Evolutionary conservation across 2,329 filamentous ascomycete species (phyloP), one percentile per base, ranked within the genome.

Genomic region (Hysterium pulicare): DNA sequence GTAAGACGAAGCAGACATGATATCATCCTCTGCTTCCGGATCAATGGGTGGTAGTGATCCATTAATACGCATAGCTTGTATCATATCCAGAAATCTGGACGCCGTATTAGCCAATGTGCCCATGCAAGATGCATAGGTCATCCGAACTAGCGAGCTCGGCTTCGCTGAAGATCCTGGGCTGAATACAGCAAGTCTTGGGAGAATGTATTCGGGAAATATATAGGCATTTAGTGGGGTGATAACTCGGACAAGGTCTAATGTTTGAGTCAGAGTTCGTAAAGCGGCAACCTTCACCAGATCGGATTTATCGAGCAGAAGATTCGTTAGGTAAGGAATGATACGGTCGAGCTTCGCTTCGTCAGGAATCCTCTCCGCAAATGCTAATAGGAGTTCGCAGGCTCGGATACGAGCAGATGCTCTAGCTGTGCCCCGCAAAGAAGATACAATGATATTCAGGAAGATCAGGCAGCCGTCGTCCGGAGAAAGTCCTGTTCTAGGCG

Each of bases 341-440:
- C 93, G 82, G 65, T 98, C 94, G 37, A 98, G 74, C 65, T 96
- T 97, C 3, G 90, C 90, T 68, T 98, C 93, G 62, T 98, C 94
- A 0, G 91, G 95, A 19, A 97, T 69, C 45, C 87, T 79, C 68
- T 97, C 90, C 0, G 90, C 83, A 64, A 98, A 96, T 2, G 91
- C 91, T 38, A 98, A 71, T 36, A 98, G 76, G 31, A 98, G 77
- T 63, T 98, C 93, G 59, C 93, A 95, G 1, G 89, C 93, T 54
- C 89, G 83, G 32, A 96, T 76, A 53, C 89, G 85, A 20, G 91
- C 88, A n/a, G 88, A 85, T 3, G 90, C 82, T 54, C 91, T 84
- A 4, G 90, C 88, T 11, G 91, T 95, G 46, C 90, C 95, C 48
- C 93, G 81, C 51, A 98, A 69, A 16, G 89, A 95, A 2, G 91